Conservation (phyloP, 164 flowering plant species). For the Cinnamomum chago region DNA sequence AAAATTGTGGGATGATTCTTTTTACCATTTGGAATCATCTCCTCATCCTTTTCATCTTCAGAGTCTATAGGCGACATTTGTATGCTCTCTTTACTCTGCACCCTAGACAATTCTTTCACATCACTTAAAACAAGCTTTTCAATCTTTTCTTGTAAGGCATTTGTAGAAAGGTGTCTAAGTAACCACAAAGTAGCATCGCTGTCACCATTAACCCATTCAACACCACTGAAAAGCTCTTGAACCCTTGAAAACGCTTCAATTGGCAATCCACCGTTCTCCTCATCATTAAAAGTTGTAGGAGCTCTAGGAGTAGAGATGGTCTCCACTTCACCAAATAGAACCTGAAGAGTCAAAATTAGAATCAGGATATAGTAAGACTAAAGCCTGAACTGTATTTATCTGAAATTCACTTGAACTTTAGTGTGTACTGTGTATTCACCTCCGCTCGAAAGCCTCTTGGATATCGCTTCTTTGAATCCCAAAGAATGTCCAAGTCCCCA, state of each 20-base stretch:
- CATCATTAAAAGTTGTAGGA: conserved; percentile 69
- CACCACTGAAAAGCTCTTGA: conserved; percentile 92
- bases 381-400: background rate
- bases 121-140: conserved; percentile 42
- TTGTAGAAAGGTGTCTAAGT: conserved; percentile 74
- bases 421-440: conserved; percentile 35
- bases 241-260: conserved; percentile 97
- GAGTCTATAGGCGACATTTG: conserved; percentile 70
- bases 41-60: conserved; percentile 71
- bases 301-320: conserved; percentile 63
- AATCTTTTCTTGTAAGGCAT: conserved; percentile 34
- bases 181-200: conserved; percentile 97
- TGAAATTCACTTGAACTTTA: background rate
- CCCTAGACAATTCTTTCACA: conserved; percentile 54
- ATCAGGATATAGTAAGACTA: background rate
- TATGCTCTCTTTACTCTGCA: conserved; percentile 49
- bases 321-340: conserved; percentile 90
- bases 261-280: conserved; percentile 93
- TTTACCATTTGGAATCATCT: conserved; percentile 21
- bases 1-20: conserved; percentile 2
- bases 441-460: conserved; percentile 95
- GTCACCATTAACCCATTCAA: conserved; percentile 77
- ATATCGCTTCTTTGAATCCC: conserved; percentile 89
- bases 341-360: conserved; percentile 34
- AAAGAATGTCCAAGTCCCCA: conserved; percentile 89